A percentile compares a stretch with the other conserved stretches of the same genome.
Conservation (phyloP, 1,284 basidiomycete species). For the Fomitiporia mediterranea region DNA sequence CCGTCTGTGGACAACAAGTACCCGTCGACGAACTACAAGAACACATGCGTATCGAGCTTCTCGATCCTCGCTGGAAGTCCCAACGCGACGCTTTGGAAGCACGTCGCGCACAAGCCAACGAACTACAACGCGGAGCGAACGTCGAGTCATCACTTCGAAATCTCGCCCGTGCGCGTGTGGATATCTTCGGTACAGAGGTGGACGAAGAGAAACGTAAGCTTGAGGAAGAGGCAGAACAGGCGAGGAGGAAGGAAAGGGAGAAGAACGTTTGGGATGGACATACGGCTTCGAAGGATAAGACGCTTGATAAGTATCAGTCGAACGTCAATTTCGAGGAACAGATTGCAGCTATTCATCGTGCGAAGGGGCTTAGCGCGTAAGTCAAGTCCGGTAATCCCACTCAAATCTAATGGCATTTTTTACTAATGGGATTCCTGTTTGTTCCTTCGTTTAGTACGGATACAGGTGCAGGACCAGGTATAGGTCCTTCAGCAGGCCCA, state of each 20-base stretch:
- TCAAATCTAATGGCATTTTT: no score
- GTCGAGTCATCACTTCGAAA: conserved; percentile 88
- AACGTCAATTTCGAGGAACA: conserved; percentile 93
- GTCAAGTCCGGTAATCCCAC: no score
- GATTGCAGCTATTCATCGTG: conserved; percentile 88
- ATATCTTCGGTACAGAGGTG: conserved; percentile 89
- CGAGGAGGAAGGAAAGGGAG: conserved; percentile 77
- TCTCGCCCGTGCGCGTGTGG: conserved; percentile 86
- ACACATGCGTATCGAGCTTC: conserved; percentile 96
- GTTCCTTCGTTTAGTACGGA: conserved; percentile 54
- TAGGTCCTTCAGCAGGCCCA: conserved; percentile 71
- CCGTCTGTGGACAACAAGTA: conserved; percentile 91
- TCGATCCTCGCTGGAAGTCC: conserved; percentile 97
- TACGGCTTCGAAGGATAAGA: conserved; percentile 83
- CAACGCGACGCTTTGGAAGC: conserved; percentile 84
- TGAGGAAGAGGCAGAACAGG: conserved; percentile 80
- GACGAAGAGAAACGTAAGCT: conserved; percentile 84
- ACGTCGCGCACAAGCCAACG: conserved; percentile 85
- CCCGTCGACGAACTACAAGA: conserved; percentile 93
- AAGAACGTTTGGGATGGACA: conserved; percentile 96
- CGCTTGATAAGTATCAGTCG: conserved; percentile 85
- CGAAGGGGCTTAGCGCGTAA: conserved; percentile 80
- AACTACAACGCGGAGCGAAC: conserved; percentile 86
- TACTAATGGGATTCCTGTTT: no score
- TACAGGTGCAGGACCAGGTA: conserved; percentile 72